A percentile compares a stretch with the other conserved stretches of the same genome.
These are phyloP conservation scores for Colletotrichum graminicola DNA, from an alignment of 2,329 filamentous ascomycete genomes.

Conservation along the genomic window DNA sequence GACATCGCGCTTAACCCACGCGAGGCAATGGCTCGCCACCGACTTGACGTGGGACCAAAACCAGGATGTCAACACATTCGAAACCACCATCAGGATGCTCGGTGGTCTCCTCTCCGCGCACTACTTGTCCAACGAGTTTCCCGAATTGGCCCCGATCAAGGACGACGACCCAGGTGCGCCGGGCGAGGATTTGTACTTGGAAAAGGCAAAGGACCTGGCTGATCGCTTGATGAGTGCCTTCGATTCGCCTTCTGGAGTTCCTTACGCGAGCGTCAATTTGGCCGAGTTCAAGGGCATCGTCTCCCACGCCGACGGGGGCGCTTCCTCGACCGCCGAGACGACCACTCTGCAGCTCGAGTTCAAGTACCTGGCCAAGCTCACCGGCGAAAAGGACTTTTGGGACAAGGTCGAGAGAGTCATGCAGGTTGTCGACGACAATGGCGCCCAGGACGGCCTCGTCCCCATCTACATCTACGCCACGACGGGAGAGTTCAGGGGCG, in stretches of 20 bases:
- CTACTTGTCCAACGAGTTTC: slow-evolving; percentile 89
- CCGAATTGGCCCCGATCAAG: slow-evolving; percentile 79
- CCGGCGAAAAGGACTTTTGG: slow-evolving; percentile 94
- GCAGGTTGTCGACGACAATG: slow-evolving; percentile 87
- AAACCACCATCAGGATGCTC: slow-evolving; percentile 98
- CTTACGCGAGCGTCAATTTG: slow-evolving; percentile 91
- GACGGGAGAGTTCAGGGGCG: slow-evolving; percentile 81
- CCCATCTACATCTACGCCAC: slow-evolving; percentile 91
- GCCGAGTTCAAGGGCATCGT: slow-evolving; percentile 80
- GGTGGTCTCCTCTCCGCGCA: slow-evolving; percentile 93
- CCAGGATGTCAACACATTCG: slow-evolving; percentile 96
- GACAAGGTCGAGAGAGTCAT: slow-evolving; percentile 92
- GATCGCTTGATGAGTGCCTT: slow-evolving; percentile 90
- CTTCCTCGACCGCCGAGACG: slow-evolving; percentile 93
- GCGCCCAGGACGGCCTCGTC: slow-evolving; percentile 82
- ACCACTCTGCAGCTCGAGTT: slow-evolving; percentile 94
- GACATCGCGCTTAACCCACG: slow-evolving; percentile 84
- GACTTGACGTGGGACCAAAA: slow-evolving; percentile 89
- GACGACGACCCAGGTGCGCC: slow-evolving; percentile 79
- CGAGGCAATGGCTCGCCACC: slow-evolving; percentile 88
- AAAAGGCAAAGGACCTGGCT: slow-evolving; percentile 94
- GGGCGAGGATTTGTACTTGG: slow-evolving; percentile 92
- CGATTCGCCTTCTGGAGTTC: slow-evolving; percentile 86
- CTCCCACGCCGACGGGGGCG: slow-evolving; percentile 87
- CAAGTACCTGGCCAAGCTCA: slow-evolving; percentile 96